Evolutionary conservation across 345 rosid species (phyloP), one percentile per base, ranked within the genome.

Genomic region (Eutrema heterophyllum): DNA sequence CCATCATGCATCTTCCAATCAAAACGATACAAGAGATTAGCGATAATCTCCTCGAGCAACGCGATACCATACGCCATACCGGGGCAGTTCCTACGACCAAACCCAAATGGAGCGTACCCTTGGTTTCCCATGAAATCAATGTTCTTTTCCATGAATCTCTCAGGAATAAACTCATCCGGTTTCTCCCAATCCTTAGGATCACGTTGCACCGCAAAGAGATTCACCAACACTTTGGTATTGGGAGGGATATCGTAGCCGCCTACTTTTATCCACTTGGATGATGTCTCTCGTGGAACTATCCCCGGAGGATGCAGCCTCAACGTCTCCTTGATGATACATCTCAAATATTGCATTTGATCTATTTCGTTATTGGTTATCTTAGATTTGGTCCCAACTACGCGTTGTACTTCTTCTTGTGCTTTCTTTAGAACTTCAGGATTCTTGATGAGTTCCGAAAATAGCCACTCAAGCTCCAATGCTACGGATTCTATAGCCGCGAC

Each of bases 151-250:
- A 62, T 50, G 33, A 76, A 76, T 12, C 80, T 70, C 38, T 76
- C 80, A 9, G 80, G 80, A 32, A 70, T 52, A 46, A 70, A 76
- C 61, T 76, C 80, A 24, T 64, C 24, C 0, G 80, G 80, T 4
- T 58, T 76, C 44, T 70, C 80, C 80, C 80, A 76, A 9, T 70
- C 30, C 35, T 56, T 76, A 1, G 80, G 80, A 18, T 76, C 80
- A 9, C 57, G 43, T 36, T 76, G 80, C 16, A 76, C 64, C 14
- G 75, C 71, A 21, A 60, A 53, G 7, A 71, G 70, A 46, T 76
- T 76, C 44, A 76, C 60, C 4, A 76, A 15, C 8, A 76, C 71
- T 45, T 64, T 70, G 30, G 80, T 76, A 1, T 64, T 46, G 2
- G 80, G 75, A 60, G 75, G 75, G n/a, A 71, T 71, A 6, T 71